These are phyloP conservation scores for Cubamyces sp. DNA, from an alignment of 768 basidiomycete genomes.

Conservation along the genomic window DNA sequence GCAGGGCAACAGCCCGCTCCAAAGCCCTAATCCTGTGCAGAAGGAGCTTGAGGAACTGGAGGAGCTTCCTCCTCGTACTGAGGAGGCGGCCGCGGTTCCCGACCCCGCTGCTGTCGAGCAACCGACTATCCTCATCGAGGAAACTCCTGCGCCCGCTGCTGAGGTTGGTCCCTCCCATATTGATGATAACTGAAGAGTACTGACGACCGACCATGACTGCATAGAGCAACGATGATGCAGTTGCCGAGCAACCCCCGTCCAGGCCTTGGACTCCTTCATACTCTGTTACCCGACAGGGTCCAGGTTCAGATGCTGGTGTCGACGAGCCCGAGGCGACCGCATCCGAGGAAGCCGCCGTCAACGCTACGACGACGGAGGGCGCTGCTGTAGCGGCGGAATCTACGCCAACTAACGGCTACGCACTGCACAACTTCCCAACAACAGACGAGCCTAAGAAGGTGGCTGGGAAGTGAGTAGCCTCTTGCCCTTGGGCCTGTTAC, in stretches of 20 bases:
- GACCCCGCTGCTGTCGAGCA: conserved; percentile 11
- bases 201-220: too few species aligned
- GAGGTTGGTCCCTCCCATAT: conserved; percentile 12
- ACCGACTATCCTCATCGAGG: conserved; percentile 16
- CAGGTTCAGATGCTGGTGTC: conserved; percentile 25
- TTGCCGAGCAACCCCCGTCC: conserved; percentile 28
- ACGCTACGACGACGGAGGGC: neutral
- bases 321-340: conserved; percentile 6
- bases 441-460: conserved; percentile 18
- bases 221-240: neutral
- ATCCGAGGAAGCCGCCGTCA: conserved; percentile 2
- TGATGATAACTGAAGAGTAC: neutral
- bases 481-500: neutral
- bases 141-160: conserved; percentile 10
- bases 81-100: conserved; percentile 2
- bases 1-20: conserved; percentile 31
- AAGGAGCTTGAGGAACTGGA: conserved; percentile 29
- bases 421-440: conserved; percentile 23
- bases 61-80: conserved; percentile 11
- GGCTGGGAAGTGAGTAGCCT: conserved; percentile 21
- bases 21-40: conserved; percentile 18
- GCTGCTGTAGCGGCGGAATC: neutral
- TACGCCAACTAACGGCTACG: conserved; percentile 9
- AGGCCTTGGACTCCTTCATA: conserved; percentile 46
- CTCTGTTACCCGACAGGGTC: conserved; percentile 41